phyloP scores from a whole-genome alignment of 2,329 filamentous ascomycete genomes.

The Aspergillus spinulosporus region DNA sequence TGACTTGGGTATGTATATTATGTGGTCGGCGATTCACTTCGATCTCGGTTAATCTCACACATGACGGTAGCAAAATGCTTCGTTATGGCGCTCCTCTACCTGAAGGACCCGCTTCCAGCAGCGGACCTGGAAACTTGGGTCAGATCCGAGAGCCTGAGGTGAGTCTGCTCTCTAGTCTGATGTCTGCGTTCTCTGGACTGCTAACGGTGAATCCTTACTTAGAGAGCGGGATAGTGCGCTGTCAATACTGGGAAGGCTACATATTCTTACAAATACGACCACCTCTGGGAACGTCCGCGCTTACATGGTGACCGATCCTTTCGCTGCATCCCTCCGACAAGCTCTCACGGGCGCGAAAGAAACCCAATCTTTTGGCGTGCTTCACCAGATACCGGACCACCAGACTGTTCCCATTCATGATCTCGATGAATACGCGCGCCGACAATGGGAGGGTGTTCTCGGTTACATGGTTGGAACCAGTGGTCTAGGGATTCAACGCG shows the following conservation, averaged over 20 bases:
- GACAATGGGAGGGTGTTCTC: constrained; percentile 92
- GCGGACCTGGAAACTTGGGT: constrained; percentile 85
- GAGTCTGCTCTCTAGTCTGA: constrained; percentile 21
- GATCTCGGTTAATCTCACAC: constrained; percentile 9
- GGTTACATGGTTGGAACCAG: constrained; percentile 80
- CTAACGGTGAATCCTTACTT: not conserved
- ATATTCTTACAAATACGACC: constrained; percentile 72
- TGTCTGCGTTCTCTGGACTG: not conserved
- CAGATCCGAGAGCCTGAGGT: constrained; percentile 64
- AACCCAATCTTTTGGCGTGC: constrained; percentile 87
- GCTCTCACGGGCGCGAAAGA: constrained; percentile 84
- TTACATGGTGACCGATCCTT: constrained; percentile 76
- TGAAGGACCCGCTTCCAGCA: constrained; percentile 76
- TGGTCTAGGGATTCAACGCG: constrained; percentile 50
- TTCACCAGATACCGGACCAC: constrained; percentile 65
- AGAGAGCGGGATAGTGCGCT: constrained; percentile 83
- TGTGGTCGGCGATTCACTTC: constrained; percentile 7
- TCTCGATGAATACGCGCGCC: constrained; percentile 80
- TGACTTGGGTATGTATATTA: constrained; percentile 66
- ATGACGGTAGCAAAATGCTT: constrained; percentile 74
- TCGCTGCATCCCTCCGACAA: constrained; percentile 77
- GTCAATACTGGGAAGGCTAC: constrained; percentile 76
- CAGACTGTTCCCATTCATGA: constrained; percentile 67
- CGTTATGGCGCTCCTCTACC: constrained; percentile 93
- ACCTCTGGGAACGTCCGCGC: constrained; percentile 64